Base-by-base conservation (phyloP, 108 stramenopile species). In the Nitzschia sp. region DNA sequence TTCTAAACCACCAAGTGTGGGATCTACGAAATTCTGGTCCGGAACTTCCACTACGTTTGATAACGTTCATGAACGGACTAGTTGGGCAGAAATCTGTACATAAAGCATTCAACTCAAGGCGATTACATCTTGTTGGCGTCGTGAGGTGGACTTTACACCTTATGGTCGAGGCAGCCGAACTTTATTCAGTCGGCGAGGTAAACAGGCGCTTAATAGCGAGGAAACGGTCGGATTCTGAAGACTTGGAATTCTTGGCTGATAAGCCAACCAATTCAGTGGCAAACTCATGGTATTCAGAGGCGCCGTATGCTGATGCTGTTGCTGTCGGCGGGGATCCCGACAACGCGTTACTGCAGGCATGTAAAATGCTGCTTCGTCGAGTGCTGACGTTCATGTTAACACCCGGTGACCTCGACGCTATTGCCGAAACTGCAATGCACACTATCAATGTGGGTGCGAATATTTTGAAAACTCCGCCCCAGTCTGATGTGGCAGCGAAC, bases 1-100 rank as follows among this genome's bases (percentile, higher is more conserved):
- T 95, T 24, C 75, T 93, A 32, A 95, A 95, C 64, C 95, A 95
- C 51, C 90, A 93, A 77, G 91, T 95, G 18, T 95, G 95, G 95
- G 90, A 92, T 66, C 54, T 92, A 46, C 77, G 75, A 51, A 82
- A 80, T 25, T 76, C 80, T 28, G 85, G 87, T 23, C 90, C 92
- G 21, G 85, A 85, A 26, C 67, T 95, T 27, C 89, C 92, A 8
- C 56, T 90, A n/a, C 75, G 90, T 31, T 72, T 91, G 31, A 74
- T 95, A 21, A 76, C 83, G 21, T 79, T 88, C 18, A 70, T 93
- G 46, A 95, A 93, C 68, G 80, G 87, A 35, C 80, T 95, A 13
- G 95, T 95, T 36, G 79, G 75, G 13, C 87, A 88, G 42, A 80
- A 85, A 46, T 85, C 89, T 55, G 65, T 82, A 21, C 91, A 95